Evolutionary conservation across 1,284 basidiomycete species (phyloP), one percentile per base, ranked within the genome.

Genomic region (Ceratobasidium sp.): DNA sequence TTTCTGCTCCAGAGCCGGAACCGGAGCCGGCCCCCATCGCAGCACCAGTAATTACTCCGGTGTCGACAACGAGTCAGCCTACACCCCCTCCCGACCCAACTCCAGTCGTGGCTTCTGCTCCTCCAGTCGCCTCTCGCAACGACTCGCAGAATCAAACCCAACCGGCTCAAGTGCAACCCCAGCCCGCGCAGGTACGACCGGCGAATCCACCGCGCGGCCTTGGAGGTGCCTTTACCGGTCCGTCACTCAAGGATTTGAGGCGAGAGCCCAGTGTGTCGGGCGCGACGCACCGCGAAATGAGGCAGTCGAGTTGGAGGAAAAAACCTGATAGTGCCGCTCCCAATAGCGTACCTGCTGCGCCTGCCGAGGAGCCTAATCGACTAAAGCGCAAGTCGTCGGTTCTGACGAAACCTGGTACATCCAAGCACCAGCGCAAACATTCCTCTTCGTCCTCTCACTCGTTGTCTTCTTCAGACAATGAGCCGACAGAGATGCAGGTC

Each of bases 381-480:
- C 47, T 75, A 4, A 75, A 75, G 63, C 73, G 73, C 47, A 75
- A 75, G 35, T 75, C 73, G 5, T 71, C 68, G 54, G 42, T 35
- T 15, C 61, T 65, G n/a, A 51, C 8, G 8, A 61, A 51, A 42
- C 73, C 45, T 17, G 54, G 61, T 23, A 35, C 58, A 23, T 64
- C 73, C 26, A 75, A 64, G 63, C 68, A 61, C 39, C 75, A 78
- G 61, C 67, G 76, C 39, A 75, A 76, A 53, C 67, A 54, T 51
- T 74, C 76, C 8, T 60, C 60, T 33, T 66, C 56, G n/a, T 33
- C 39, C 26, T 56, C 63, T 31, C 49, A 63, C 23, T 63, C 63
- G 47, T 53, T 39, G 23, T 60, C 58, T 37, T 73, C 76, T 11
- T 77, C 69, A 20, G 63, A 71, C 6, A 47, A 68, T 23, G 75